A percentile compares a stretch with the other conserved stretches of the same genome.
Conservation (phyloP, 2,329 filamentous ascomycete species). For the Xylariaceae sp. region DNA sequence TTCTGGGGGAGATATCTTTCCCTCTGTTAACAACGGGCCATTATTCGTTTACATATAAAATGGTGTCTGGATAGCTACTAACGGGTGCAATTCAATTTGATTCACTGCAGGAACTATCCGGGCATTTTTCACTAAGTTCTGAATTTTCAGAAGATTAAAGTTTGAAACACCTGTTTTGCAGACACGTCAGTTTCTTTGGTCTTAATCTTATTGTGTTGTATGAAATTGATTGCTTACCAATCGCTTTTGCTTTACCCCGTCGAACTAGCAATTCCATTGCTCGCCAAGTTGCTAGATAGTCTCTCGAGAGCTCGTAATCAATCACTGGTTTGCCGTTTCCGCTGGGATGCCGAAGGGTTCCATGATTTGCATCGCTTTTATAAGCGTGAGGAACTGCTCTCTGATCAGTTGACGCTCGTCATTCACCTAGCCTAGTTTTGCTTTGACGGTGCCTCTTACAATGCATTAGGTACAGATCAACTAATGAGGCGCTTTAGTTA, state of each 20-base stretch:
- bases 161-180: conserved; percentile 15
- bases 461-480: conserved; percentile 19
- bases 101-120: conserved; percentile 14
- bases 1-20: conserved; percentile 16
- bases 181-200: no score
- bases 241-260: conserved; percentile 13
- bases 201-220: not conserved
- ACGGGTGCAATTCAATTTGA: conserved; percentile 17
- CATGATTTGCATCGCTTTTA: conserved; percentile 9
- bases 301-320: conserved; percentile 11
- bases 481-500: conserved; percentile 6
- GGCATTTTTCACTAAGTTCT: conserved; percentile 9
- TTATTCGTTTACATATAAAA: conserved; percentile 5
- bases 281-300: conserved; percentile 16
- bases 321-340: conserved; percentile 13
- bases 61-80: not conserved
- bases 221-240: conserved; percentile 6
- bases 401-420: conserved; percentile 5
- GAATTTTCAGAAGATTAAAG: conserved; percentile 14
- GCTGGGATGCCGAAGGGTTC: conserved; percentile 10
- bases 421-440: not conserved
- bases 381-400: conserved; percentile 14
- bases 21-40: conserved; percentile 1
- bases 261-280: conserved; percentile 17
- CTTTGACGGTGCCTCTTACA: conserved; percentile 8